Conservation (phyloP, 2,329 filamentous ascomycete species). For the Drechslerella dactyloides region DNA sequence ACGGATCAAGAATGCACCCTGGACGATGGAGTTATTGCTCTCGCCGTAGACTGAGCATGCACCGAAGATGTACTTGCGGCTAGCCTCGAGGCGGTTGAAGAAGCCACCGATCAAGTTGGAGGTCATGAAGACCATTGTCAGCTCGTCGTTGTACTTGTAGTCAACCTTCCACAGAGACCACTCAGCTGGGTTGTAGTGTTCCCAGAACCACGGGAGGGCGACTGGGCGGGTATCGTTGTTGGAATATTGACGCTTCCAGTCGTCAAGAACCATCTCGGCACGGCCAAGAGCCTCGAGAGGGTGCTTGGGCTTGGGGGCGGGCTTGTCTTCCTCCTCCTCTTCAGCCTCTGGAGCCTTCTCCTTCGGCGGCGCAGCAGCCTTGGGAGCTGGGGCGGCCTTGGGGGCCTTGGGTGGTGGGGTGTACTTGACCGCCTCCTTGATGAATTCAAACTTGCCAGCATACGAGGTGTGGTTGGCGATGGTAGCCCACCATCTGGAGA, state of each 20-base stretch:
- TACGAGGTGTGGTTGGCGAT: conserved; percentile 92
- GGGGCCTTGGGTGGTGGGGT: conserved; percentile 65
- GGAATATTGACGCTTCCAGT: conserved; percentile 99
- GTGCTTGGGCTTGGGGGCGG: conserved; percentile 92
- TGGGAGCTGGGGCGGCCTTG: conserved; percentile 63
- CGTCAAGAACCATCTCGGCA: conserved; percentile 82
- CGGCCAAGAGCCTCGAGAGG: conserved; percentile 83
- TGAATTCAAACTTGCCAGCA: conserved; percentile 74
- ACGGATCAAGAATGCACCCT: conserved; percentile 93
- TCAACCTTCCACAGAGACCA: conserved; percentile 93
- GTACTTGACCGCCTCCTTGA: conserved; percentile 80
- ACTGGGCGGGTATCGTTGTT: conserved; percentile 84
- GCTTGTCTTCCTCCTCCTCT: conserved; percentile 65
- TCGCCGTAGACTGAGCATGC: conserved; percentile 84
- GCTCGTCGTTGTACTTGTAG: conserved; percentile 99
- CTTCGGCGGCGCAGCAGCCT: conserved; percentile 59
- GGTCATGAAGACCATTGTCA: conserved; percentile 98
- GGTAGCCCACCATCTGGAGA: conserved; percentile 93
- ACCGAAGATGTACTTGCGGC: conserved; percentile 98
- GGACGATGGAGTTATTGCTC: conserved; percentile 86
- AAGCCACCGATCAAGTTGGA: conserved; percentile 98
- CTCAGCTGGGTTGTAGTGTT: conserved; percentile 90
- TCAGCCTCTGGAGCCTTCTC: conserved; percentile 57
- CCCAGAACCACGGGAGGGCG: conserved; percentile 97
- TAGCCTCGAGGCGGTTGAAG: conserved; percentile 94